phyloP scores from a whole-genome alignment of 2,329 filamentous ascomycete species.

The Sclerotinia borealis region DNA sequence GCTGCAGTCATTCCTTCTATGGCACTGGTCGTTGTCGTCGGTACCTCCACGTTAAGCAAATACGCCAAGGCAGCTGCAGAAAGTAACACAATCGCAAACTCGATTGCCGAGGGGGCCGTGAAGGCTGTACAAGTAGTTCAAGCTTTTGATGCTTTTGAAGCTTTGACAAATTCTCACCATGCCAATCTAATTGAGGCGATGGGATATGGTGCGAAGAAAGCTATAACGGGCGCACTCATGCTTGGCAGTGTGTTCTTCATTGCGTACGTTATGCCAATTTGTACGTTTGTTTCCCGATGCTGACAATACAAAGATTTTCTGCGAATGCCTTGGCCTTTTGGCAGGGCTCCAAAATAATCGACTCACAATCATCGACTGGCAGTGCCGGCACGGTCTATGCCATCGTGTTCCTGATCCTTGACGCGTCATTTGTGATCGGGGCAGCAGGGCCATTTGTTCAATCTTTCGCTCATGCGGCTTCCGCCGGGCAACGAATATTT shows the following conservation, averaged over 20 bases:
- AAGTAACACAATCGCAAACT: constrained; percentile 42
- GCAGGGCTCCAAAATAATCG: constrained; percentile 47
- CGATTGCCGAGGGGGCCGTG: constrained; percentile 47
- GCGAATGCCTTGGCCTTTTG: constrained; percentile 55
- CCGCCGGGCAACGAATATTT: constrained; percentile 41
- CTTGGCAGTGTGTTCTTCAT: constrained; percentile 51
- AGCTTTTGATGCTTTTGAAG: constrained; percentile 43
- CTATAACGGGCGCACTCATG: constrained; percentile 42
- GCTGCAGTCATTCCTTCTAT: constrained; percentile 45
- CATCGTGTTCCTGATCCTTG: constrained; percentile 47
- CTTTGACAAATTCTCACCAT: constrained; percentile 45
- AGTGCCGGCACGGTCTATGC: constrained; percentile 47
- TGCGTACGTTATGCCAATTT: constrained; percentile 38
- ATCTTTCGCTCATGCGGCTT: constrained; percentile 36
- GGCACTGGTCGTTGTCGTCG: constrained; percentile 42
- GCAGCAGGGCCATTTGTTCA: constrained; percentile 25
- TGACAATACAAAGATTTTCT: constrained; percentile 35
- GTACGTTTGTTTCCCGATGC: neutral
- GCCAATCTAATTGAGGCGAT: constrained; percentile 39
- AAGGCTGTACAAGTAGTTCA: constrained; percentile 47
- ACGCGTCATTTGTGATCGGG: constrained; percentile 36
- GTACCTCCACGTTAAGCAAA: constrained; percentile 38
- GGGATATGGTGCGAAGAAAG: constrained; percentile 43
- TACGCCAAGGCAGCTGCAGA: constrained; percentile 39
- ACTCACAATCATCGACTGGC: constrained; percentile 12